Evolutionary conservation across 148 eudicot genomes (phyloP), one percentile per base, ranked within the genome.

Genomic region (Vaccinium vitisidaea): DNA sequence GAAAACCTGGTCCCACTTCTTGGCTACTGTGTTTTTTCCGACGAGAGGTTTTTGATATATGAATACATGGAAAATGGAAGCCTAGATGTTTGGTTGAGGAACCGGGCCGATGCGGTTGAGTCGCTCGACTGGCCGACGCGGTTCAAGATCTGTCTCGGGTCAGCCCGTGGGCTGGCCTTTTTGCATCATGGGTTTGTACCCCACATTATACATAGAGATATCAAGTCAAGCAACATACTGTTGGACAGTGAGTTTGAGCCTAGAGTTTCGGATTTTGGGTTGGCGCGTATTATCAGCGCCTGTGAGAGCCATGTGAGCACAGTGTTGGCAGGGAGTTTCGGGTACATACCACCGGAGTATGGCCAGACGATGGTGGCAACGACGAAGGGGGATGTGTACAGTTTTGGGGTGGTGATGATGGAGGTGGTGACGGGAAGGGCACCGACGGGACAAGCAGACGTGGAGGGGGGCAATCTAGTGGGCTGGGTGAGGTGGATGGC

Each of bases 1-100:
- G 93, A 91, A 84, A 92, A 96, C 83, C 82, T 96, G 81, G 97
- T 92, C 67, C 94, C 98, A 39, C 82, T 96, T 70, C 91, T 90
- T 67, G 99, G 99, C 2, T 96, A 96, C 67, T 94, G 99, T 79
- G 94, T 90, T n/a, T 90, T 84, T 84, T 85, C 90, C 18, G 97
- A 94, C 16, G 99, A 96, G 83, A 90, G 97, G 82, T 91, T 96
- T 80, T 84, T 96, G 84, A 94, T 96, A 52, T 96, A 96, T 63
- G 99, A 96, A 30, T 96, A 96, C 91, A 96, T 96, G 99, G 94
- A 91, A 85, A 94, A 94, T 74, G 99, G 99, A 69, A 93, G 99
- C 89, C 94, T 96, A 25, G 99, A 96, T 73, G 88, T 93, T 48
- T 96, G 98, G 99, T 83, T 96, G 84, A 90, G 95, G 86, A 94